Base-by-base conservation (phyloP, 164 flowering plant genomes). In the Aristolochia californica region DNA sequence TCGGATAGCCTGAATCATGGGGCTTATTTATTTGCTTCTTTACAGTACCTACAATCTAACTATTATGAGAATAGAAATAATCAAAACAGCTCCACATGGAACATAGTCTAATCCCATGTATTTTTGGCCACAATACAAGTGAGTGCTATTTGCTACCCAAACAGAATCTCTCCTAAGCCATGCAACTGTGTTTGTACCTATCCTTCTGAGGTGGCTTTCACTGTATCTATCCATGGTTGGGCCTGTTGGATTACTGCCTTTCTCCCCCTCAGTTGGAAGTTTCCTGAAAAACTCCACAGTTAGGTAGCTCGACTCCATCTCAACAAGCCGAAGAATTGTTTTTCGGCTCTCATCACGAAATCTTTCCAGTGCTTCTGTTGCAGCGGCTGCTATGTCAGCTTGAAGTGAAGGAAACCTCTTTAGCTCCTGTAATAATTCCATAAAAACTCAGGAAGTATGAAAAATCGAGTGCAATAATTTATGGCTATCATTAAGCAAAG, bases 231-330 rank as follows among this genome's bases (percentile, higher is more conserved):
- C 96, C 43, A 63, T 63, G 66, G 72, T 83, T 58, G 74, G 80
- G 49, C 55, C 77, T 21, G 78, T 15, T 28, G 75, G 65, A 53
- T 72, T 77, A 45, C 74, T 43, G 17, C 75, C 69, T 38, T 73
- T 76, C 68, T 91, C 98, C n/a, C 78, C 76, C 58, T 86, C 96
- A 17, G 68, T 49, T 22, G 82, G 83, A 45, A 84, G 78, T 73
- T 86, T 91, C 58, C 95, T 64, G 75, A 88, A 91, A 57, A 91
- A 91, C 40, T 91, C 98, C 21, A 91, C 96, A 13, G 98, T 91
- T 43, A 86, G 74, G 65, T 88, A 91, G 68, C 80, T 78, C 48
- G 98, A 88, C 53, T 91, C 96, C 98, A 88, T 86, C 51, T 91
- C 98, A 23, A 88, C 98, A 56, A 91, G 69, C 62, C 98, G 69